Evolutionary conservation across 352 stramenopile species (phyloP).

Genomic region (Globisporangium irregulare): DNA sequence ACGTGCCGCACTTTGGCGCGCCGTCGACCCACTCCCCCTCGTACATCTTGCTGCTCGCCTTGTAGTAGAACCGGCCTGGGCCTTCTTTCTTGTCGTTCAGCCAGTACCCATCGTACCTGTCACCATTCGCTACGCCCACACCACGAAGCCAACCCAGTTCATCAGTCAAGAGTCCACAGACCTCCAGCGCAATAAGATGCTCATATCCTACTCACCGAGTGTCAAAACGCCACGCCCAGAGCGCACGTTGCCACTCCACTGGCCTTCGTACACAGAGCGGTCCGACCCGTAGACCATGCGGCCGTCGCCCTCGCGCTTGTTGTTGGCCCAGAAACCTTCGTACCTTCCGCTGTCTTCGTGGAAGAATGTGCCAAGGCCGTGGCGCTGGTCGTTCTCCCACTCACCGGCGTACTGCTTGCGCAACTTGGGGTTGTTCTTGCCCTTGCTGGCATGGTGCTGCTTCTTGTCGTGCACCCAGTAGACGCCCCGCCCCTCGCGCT

Average conservation of each 20-base stretch:
- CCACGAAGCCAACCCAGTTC: neutral
- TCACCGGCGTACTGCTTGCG: constrained; percentile 85
- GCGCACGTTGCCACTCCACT: constrained; percentile 74
- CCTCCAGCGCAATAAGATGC: neutral
- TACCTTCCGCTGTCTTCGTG: constrained; percentile 82
- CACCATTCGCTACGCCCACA: constrained; percentile 63
- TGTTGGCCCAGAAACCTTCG: constrained; percentile 72
- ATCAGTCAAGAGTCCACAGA: neutral
- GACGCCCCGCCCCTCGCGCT: constrained; percentile 78
- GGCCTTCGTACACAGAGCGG: constrained; percentile 85
- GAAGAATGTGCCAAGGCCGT: constrained; percentile 81
- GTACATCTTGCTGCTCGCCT: constrained; percentile 80
- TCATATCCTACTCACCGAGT: constrained; percentile 36
- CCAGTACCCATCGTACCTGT: constrained; percentile 87
- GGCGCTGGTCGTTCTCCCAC: constrained; percentile 66
- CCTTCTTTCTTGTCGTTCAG: constrained; percentile 88
- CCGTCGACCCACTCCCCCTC: constrained; percentile 88
- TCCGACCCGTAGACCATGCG: constrained; percentile 79
- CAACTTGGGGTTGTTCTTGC: constrained; percentile 49
- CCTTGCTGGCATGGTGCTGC: constrained; percentile 18
- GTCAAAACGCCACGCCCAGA: constrained; percentile 63
- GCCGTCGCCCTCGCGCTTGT: constrained; percentile 75
- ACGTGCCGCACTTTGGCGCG: constrained; percentile 72
- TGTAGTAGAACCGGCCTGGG: constrained; percentile 80
- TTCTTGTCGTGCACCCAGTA: constrained; percentile 78